Evolutionary conservation across 331 rosid genomes (phyloP).

Genomic region (Dryas integrifolia): DNA sequence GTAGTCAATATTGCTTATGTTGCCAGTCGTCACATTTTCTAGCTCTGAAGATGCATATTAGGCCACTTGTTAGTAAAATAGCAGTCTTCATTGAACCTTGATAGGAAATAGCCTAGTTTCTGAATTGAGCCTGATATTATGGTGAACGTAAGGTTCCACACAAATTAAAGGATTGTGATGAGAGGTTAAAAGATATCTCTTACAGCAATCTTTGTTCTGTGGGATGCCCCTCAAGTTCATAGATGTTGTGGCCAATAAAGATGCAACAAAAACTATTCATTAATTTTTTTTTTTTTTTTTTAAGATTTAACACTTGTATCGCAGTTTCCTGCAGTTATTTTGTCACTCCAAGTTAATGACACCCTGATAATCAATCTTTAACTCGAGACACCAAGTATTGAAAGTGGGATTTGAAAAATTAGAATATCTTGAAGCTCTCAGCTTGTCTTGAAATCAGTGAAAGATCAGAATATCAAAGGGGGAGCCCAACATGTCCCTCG

Average conservation of each 20-base stretch:
- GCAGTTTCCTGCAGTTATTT: background rate
- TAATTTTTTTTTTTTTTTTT: background rate
- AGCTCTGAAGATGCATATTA: constrained; percentile 5
- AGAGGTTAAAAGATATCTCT: constrained; percentile 3
- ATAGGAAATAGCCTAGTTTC: constrained; percentile 3
- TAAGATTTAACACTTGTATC: background rate
- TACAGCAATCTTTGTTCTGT: background rate
- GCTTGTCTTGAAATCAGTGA: background rate
- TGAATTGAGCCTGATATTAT: background rate
- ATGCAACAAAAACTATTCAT: background rate
- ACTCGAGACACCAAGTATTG: background rate
- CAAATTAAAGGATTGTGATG: background rate
- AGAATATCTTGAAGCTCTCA: background rate
- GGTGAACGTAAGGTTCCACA: background rate
- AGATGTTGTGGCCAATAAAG: background rate
- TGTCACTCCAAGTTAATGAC: background rate
- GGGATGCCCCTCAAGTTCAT: background rate
- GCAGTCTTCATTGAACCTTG: background rate
- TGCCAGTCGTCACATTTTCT: constrained; percentile 21
- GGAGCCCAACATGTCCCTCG: background rate
- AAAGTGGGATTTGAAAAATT: background rate
- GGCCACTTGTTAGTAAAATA: constrained; percentile 9
- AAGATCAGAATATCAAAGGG: background rate
- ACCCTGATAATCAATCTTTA: background rate
- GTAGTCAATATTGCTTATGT: constrained; percentile 21